Evolutionary conservation across 306 rosid species (phyloP).

Genomic region (Casuarina glauca): DNA sequence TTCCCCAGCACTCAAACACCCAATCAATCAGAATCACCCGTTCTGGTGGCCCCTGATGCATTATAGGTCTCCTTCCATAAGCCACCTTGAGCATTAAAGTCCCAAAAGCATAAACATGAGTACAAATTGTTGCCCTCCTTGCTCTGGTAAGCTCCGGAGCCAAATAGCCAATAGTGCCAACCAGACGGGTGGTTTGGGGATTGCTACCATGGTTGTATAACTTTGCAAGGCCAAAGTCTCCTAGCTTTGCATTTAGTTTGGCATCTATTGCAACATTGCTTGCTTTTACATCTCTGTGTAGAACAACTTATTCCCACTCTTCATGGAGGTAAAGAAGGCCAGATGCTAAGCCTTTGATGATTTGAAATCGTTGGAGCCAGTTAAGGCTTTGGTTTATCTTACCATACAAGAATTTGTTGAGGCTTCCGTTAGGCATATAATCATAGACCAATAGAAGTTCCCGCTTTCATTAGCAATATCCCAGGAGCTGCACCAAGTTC

Average conservation of each 20-base stretch:
- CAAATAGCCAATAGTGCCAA: slow-evolving; percentile 72
- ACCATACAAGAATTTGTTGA: slow-evolving; percentile 27
- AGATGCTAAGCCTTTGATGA: slow-evolving; percentile 31
- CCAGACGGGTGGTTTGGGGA: slow-evolving; percentile 70
- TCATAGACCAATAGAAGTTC: too few relatives aligned
- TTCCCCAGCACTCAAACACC: slow-evolving; percentile 48
- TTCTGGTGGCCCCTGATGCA: slow-evolving; percentile 17
- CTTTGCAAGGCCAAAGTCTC: slow-evolving; percentile 78
- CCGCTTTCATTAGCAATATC: too few relatives aligned
- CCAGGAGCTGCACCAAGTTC: too few relatives aligned
- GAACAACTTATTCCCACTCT: slow-evolving; percentile 70
- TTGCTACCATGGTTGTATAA: slow-evolving; percentile 57
- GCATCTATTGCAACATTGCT: slow-evolving; percentile 65
- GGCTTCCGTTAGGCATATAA: slow-evolving; percentile 41
- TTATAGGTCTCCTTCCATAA: slow-evolving; percentile 70
- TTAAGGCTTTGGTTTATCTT: slow-evolving; percentile 11
- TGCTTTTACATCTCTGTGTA: slow-evolving; percentile 79
- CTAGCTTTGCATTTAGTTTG: slow-evolving; percentile 61
- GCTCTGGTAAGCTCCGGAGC: slow-evolving; percentile 69
- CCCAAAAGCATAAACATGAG: slow-evolving; percentile 69
- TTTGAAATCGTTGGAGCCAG: slow-evolving; percentile 39
- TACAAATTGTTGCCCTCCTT: slow-evolving; percentile 55
- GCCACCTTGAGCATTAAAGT: slow-evolving; percentile 62
- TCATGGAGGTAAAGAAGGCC: slow-evolving; percentile 42
- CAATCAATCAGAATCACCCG: slow-evolving; percentile 51